Evolutionary conservation across 345 rosid species (phyloP).

Genomic region (Brassica incana): DNA sequence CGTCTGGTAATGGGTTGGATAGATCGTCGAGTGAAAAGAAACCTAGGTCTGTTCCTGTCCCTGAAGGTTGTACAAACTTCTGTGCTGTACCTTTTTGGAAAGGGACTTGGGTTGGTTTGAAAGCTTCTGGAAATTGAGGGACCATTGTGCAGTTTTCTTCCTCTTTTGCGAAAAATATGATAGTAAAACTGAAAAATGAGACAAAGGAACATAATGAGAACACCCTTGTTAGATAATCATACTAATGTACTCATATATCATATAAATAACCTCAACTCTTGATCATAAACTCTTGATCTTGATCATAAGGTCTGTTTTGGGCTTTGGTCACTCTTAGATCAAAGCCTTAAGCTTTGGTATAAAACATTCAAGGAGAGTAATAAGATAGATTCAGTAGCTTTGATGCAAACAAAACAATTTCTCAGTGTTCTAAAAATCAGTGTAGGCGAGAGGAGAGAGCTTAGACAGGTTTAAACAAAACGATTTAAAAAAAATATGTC

Average conservation of each 20-base stretch:
- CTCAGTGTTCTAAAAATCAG: no score
- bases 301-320: not conserved
- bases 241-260: not conserved
- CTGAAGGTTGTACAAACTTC: conserved; percentile 73
- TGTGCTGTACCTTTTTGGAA: conserved; percentile 71
- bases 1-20: conserved; percentile 70
- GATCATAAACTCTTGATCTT: not conserved
- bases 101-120: conserved; percentile 55
- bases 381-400: not conserved
- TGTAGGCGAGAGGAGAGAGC: no score
- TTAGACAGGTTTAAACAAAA: no score
- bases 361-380: not conserved
- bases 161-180: conserved; percentile 81
- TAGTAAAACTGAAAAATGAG: conserved; percentile 57
- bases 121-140: conserved; percentile 68
- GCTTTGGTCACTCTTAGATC: not conserved
- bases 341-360: not conserved
- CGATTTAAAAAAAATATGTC: no score
- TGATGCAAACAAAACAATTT: not conserved
- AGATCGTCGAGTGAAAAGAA: conserved; percentile 81
- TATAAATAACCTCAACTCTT: not conserved
- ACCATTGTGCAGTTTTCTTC: conserved; percentile 65
- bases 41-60: conserved; percentile 83
- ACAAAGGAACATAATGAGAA: conserved; percentile 18
- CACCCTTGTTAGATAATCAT: not conserved